Conservation (phyloP, 1,284 basidiomycete genomes). For the Volvariella volvacea region DNA sequence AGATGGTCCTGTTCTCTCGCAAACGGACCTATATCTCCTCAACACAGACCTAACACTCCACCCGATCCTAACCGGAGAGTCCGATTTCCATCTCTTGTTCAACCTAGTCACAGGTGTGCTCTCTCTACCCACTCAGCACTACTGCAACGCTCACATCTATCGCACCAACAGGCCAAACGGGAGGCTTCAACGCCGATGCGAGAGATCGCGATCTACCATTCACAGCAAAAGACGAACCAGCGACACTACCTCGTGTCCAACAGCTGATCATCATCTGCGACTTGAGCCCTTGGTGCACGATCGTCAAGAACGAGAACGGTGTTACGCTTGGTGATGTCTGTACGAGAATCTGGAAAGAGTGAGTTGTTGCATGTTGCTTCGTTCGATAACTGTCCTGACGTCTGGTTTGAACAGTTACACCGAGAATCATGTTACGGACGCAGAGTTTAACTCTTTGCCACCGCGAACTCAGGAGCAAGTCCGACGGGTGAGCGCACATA, state of each 20-base stretch:
- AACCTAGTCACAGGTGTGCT: constrained; percentile 53
- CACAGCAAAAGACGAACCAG: constrained; percentile 65
- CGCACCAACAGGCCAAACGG: constrained; percentile 48
- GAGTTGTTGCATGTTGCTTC: constrained; percentile 17
- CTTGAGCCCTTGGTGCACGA: constrained; percentile 73
- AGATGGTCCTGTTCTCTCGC: constrained; percentile 74
- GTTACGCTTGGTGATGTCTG: constrained; percentile 71
- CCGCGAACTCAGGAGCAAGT: constrained; percentile 63
- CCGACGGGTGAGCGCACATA: constrained; percentile 47
- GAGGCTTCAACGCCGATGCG: constrained; percentile 52
- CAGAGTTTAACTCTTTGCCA: constrained; percentile 54
- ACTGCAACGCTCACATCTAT: no score
- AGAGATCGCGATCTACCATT: constrained; percentile 59
- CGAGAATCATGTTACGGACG: constrained; percentile 57
- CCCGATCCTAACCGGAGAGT: constrained; percentile 52
- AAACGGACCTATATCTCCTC: constrained; percentile 72
- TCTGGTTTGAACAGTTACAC: constrained; percentile 47
- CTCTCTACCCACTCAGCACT: background rate
- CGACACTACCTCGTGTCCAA: constrained; percentile 70
- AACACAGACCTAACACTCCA: constrained; percentile 59
- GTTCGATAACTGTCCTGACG: background rate
- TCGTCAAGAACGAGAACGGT: constrained; percentile 62
- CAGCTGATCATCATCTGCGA: constrained; percentile 70
- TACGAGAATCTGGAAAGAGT: constrained; percentile 65
- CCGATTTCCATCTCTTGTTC: constrained; percentile 61